Percentiles rank a stretch among this genome's conserved stretches.
phyloP scores from a whole-genome alignment of 495 filamentous ascomycete genomes.

The Xylaria venustula region DNA sequence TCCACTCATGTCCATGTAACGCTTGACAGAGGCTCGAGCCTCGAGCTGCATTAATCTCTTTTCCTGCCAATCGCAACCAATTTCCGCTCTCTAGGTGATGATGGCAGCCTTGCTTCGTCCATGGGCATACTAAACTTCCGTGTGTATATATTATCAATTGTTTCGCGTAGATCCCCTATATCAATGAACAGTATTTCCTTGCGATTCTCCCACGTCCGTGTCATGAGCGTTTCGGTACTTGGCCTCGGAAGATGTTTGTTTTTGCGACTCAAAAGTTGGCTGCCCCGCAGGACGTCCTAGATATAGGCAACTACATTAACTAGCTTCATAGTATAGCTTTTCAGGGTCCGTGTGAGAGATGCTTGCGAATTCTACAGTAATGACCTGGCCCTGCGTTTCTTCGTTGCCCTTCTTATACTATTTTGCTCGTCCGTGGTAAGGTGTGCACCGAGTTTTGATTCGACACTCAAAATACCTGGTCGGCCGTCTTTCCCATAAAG shows the following conservation, averaged over 20 bases:
- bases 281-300: conserved; percentile 9
- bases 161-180: not conserved
- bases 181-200: conserved; percentile 3
- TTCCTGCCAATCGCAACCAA: not conserved
- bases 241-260: not conserved
- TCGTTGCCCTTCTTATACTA: not conserved
- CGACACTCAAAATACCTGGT: conserved; percentile 17
- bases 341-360: not conserved
- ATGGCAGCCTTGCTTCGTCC: not conserved
- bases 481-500: conserved; percentile 11
- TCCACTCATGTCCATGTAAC: not conserved
- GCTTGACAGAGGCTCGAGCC: too few relatives aligned
- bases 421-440: not conserved
- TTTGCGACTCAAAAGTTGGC: not conserved
- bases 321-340: conserved; percentile 13
- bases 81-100: not conserved
- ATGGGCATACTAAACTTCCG: not conserved
- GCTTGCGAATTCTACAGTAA: too few relatives aligned
- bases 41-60: not conserved
- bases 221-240: not conserved
- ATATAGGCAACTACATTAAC: conserved; percentile 12
- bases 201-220: conserved; percentile 13
- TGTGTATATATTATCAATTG: not conserved
- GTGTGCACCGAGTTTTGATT: conserved; percentile 11
- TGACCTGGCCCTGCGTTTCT: too few relatives aligned